Conservation (phyloP, 2,329 filamentous ascomycete genomes). For the Cladosporium colombiae region DNA sequence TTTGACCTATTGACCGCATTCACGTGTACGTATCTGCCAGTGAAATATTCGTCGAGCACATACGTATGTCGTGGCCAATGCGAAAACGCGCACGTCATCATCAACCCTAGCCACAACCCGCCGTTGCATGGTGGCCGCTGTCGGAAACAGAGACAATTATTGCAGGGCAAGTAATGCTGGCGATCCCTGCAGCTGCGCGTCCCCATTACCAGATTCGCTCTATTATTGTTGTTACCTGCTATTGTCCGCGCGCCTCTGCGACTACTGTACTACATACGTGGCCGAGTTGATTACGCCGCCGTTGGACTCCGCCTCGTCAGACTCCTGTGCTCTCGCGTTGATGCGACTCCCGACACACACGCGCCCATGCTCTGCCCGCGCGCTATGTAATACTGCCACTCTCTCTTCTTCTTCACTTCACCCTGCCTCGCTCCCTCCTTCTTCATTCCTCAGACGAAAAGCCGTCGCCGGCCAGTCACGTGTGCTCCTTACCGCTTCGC, state of each 20-base stretch:
- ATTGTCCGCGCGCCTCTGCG: neutral
- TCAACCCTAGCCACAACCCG: neutral
- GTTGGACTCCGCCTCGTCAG: constrained; percentile 6
- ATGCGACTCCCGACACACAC: constrained; percentile 17
- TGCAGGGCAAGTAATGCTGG: neutral
- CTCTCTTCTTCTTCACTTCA: neutral
- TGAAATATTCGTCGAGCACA: neutral
- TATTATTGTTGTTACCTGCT: neutral
- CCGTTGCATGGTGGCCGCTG: neutral
- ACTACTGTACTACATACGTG: neutral
- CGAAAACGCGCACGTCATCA: neutral
- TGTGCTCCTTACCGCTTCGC: constrained; percentile 19
- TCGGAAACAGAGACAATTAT: constrained; percentile 2
- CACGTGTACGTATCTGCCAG: neutral
- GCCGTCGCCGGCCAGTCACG: constrained; percentile 10
- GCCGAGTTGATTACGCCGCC: neutral
- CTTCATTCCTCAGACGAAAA: constrained; percentile 1
- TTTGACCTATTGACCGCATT: neutral
- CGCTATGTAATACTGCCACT: constrained; percentile 14
- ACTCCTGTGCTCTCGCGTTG: neutral
- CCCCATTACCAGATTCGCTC: constrained; percentile 1
- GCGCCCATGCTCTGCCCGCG: constrained; percentile 14
- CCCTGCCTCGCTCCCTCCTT: neutral
- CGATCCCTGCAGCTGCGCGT: neutral
- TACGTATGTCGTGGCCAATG: neutral